These are phyloP conservation scores for Leonotis leonurus DNA, from an alignment of 257 asterid genomes.

Conservation along the genomic window DNA sequence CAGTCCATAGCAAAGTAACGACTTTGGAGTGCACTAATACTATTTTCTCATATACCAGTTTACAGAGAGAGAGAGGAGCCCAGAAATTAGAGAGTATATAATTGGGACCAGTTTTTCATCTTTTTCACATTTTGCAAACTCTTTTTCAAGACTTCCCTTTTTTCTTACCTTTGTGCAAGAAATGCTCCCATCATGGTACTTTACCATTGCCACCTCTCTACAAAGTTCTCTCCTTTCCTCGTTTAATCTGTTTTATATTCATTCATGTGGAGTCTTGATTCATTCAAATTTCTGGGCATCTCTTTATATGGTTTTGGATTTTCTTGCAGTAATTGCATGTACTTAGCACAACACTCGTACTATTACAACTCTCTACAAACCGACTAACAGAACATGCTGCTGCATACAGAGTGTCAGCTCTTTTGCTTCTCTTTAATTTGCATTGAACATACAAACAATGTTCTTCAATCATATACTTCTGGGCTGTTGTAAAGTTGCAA, in stretches of 20 bases:
- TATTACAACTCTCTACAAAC: background rate
- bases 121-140: conserved; percentile 22
- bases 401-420: conserved; percentile 16
- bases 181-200: too few species aligned
- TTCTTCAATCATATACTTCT: conserved; percentile 13
- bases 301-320: conserved; percentile 13
- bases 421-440: background rate
- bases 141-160: conserved; percentile 2
- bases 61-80: conserved; percentile 19
- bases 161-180: conserved; percentile 20
- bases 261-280: conserved; percentile 27
- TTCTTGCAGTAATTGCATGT: conserved; percentile 22
- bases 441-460: background rate
- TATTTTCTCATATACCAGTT: too few species aligned
- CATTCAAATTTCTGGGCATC: conserved; percentile 8
- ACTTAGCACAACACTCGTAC: background rate
- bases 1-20: background rate
- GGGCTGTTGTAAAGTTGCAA: conserved; percentile 7
- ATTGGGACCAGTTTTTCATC: conserved; percentile 25
- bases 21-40: too few species aligned
- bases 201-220: conserved; percentile 10
- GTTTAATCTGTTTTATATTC: conserved; percentile 12
- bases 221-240: conserved; percentile 20
- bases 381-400: conserved; percentile 9
- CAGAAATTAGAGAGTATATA: too few species aligned